Evolutionary conservation across 257 asterid species (phyloP), one percentile per base, ranked within the genome.

Genomic region (Solanum piurae): DNA sequence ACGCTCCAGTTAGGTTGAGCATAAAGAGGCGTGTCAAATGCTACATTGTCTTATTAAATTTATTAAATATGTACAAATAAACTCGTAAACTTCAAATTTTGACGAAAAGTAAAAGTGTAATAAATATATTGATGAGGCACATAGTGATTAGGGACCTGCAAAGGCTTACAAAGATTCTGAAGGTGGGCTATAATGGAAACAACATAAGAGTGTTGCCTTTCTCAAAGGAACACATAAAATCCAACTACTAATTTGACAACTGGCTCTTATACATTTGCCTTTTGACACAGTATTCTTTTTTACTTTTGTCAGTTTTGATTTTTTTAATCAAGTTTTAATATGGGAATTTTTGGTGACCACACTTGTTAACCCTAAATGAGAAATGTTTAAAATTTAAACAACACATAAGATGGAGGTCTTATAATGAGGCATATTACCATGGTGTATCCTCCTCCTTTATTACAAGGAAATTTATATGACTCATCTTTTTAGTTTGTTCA

Each of bases 81-180:
- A 69, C 6, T 4, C 40, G 10, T 71, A 31, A 31, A 71, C 12
- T 31, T 71, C 0, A 16, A 7, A 31, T 71, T 31, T 14, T 31
- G 9, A 55, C 0, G 4, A 20, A 0, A 20, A 55, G 64, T 55
- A 2, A 1, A 55, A 20, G 64, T 2, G 1, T 55, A 9, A 21
- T 62, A 12, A 66, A 25, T 66, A 66, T 66, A 12, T 66, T 27
- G 74, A 27, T 12, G 21, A 27, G 72, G 33, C 34, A 64, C 72
- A 27, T 16, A 11, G 88, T 91, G 86, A 73, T 64, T 88, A 86
- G 93, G 91, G 73, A 88, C 83, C 36, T 34, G 42, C 89, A 89
- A 62, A 8, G 86, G 92, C 90, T 90, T 92, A 93, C 94, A 88
- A 91, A 92, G 94, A 93, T 89, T 91, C 94, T 71, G 31, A 7